A percentile compares a stretch with the other conserved stretches of the same genome.
These are phyloP conservation scores for Saccharomycopsis vini DNA, from an alignment of 805 yeast genomes.

Conservation along the genomic window DNA sequence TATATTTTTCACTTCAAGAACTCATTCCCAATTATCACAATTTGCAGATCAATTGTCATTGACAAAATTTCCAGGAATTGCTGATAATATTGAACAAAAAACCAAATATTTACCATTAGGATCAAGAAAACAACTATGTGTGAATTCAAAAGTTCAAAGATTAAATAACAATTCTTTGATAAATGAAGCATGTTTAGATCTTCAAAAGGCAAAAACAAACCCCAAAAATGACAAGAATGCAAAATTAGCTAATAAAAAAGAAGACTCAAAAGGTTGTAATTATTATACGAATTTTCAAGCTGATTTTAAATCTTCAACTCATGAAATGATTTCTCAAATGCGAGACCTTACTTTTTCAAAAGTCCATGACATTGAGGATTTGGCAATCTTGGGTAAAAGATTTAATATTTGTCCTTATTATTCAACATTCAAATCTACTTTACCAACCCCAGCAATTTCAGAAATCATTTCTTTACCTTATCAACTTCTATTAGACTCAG, in stretches of 20 bases:
- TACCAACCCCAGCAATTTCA: constrained; percentile 38
- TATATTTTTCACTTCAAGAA: constrained; percentile 74
- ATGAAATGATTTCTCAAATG: constrained; percentile 30
- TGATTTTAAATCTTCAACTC: constrained; percentile 19
- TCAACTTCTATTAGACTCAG: constrained; percentile 54
- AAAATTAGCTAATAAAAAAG: constrained; percentile 6
- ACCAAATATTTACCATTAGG: constrained; percentile 67
- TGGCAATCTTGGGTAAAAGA: constrained; percentile 48
- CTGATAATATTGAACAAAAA: constrained; percentile 34
- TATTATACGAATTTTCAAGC: constrained; percentile 31
- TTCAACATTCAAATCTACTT: constrained; percentile 26
- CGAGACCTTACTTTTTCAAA: constrained; percentile 40
- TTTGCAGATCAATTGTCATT: constrained; percentile 63
- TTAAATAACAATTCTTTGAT: constrained; percentile 43
- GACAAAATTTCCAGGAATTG: constrained; percentile 49
- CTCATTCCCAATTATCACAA: constrained; percentile 83
- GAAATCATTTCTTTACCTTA: constrained; percentile 84
- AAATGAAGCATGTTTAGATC: constrained; percentile 74
- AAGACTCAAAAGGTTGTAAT: constrained; percentile 29
- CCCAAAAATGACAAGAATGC: constrained; percentile 12
- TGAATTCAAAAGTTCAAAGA: constrained; percentile 51
- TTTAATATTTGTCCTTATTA: constrained; percentile 75
- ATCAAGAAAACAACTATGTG: constrained; percentile 78
- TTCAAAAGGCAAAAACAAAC: constrained; percentile 37
- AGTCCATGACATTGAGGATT: constrained; percentile 61